Evolutionary conservation across 768 basidiomycete species (phyloP).

Genomic region (Suillus paluster): DNA sequence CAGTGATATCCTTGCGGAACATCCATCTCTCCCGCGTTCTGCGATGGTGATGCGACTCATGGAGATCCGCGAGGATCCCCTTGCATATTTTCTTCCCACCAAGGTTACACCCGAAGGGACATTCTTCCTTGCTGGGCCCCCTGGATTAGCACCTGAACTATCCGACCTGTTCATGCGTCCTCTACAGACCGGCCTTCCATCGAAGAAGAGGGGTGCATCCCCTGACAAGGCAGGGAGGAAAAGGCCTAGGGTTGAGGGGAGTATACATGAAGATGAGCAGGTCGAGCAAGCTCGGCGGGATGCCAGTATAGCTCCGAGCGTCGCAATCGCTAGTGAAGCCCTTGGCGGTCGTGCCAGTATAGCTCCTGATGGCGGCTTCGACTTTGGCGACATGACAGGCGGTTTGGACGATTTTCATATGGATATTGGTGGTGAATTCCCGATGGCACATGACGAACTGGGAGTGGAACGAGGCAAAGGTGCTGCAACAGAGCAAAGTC

Average conservation of each 20-base stretch:
- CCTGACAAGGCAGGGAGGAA: slow-evolving; percentile 60
- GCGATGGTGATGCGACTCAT: slow-evolving; percentile 83
- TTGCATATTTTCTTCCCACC: slow-evolving; percentile 85
- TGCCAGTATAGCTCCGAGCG: slow-evolving; percentile 63
- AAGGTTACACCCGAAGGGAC: slow-evolving; percentile 71
- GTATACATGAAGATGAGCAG: slow-evolving; percentile 55
- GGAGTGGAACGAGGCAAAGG: slow-evolving; percentile 50
- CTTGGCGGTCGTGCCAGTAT: slow-evolving; percentile 56
- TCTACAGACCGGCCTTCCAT: slow-evolving; percentile 46
- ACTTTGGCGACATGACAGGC: slow-evolving; percentile 60
- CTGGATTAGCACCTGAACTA: slow-evolving; percentile 82
- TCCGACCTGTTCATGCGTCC: slow-evolving; percentile 86
- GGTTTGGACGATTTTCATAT: slow-evolving; percentile 74
- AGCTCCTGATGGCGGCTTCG: slow-evolving; percentile 60
- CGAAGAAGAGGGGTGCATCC: slow-evolving; percentile 64
- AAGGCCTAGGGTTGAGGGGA: slow-evolving; percentile 60
- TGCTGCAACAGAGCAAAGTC: slow-evolving; percentile 58
- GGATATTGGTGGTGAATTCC: slow-evolving; percentile 57
- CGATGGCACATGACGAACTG: slow-evolving; percentile 33
- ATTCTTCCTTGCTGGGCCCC: slow-evolving; percentile 85
- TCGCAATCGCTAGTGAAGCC: slow-evolving; percentile 58
- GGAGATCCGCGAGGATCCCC: slow-evolving; percentile 84
- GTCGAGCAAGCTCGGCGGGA: slow-evolving; percentile 77
- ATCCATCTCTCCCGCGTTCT: slow-evolving; percentile 86
- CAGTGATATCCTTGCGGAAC: slow-evolving; percentile 75